These are phyloP conservation scores for Galeopsis tetrahit DNA, from an alignment of 257 asterid species.

Conservation along the genomic window DNA sequence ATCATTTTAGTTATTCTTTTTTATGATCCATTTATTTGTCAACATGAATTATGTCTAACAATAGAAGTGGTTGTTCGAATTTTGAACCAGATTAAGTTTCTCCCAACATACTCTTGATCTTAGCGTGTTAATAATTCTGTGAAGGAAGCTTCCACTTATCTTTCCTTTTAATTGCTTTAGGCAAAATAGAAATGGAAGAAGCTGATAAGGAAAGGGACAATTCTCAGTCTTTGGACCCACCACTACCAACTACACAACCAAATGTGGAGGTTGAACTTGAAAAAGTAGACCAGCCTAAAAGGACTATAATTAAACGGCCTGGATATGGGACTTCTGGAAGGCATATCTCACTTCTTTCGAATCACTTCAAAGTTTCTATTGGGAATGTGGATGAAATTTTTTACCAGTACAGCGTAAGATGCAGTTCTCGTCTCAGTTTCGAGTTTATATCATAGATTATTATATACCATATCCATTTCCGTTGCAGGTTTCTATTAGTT, in stretches of 20 bases:
- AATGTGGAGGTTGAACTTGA: conserved; percentile 35
- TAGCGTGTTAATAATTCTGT: not conserved
- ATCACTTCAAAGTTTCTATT: conserved; percentile 77
- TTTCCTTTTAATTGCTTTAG: conserved; percentile 32
- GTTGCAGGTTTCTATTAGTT: conserved; percentile 71
- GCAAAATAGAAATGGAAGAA: conserved; percentile 48
- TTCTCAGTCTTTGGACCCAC: conserved; percentile 37
- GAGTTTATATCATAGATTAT: conserved; percentile 15
- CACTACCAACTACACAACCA: conserved; percentile 37
- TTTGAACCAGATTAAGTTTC: conserved; percentile 1
- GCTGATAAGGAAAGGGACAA: conserved; percentile 29
- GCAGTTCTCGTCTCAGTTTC: conserved; percentile 25
- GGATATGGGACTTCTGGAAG: conserved; percentile 73
- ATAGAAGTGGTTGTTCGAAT: not conserved
- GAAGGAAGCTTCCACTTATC: conserved; percentile 26
- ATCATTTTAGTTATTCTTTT: conserved; percentile 14
- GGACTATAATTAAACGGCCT: conserved; percentile 58
- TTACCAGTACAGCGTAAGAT: conserved; percentile 71
- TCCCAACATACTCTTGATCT: not conserved
- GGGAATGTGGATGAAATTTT: conserved; percentile 55
- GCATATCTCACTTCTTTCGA: conserved; percentile 62
- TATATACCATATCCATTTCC: conserved; percentile 29
- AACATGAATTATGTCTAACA: not conserved
- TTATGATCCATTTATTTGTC: not conserved
- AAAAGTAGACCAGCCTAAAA: conserved; percentile 46